Percentiles rank a stretch among this genome's conserved stretches.
These are phyloP conservation scores for Picea sitchensis DNA, from an alignment of 75 land plant genomes.

Conservation along the genomic window DNA sequence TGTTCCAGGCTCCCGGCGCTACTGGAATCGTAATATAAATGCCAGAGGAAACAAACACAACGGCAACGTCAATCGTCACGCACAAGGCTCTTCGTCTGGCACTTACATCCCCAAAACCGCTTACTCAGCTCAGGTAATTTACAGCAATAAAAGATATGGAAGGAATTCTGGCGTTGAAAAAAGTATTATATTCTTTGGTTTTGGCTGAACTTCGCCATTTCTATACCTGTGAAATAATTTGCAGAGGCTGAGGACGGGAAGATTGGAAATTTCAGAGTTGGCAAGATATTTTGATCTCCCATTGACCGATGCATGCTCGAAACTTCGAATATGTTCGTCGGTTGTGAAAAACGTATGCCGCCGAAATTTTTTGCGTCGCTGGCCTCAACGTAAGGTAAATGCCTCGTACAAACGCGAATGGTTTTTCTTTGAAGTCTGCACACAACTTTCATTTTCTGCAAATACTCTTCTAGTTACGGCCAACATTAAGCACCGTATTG, in stretches of 20 bases:
- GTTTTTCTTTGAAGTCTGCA: no score
- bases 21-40: slow-evolving; percentile 9
- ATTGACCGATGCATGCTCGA: slow-evolving; percentile 33
- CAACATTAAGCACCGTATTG: no score
- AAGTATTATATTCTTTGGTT: background rate
- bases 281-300: slow-evolving; percentile 37
- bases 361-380: slow-evolving; percentile 30
- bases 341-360: slow-evolving; percentile 45
- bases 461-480: no score
- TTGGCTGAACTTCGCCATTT: background rate
- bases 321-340: slow-evolving; percentile 39
- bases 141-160: background rate
- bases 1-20: background rate
- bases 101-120: background rate
- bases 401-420: no score
- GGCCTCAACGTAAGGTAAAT: slow-evolving; percentile 50
- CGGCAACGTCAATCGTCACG: background rate
- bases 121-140: slow-evolving; percentile 3
- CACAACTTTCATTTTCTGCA: no score
- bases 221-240: background rate
- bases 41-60: slow-evolving; percentile 25
- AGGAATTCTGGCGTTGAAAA: background rate
- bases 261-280: slow-evolving; percentile 33
- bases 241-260: slow-evolving; percentile 46
- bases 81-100: background rate